phyloP scores from a whole-genome alignment of 305 asterid species.

The Solanum hybrid region DNA sequence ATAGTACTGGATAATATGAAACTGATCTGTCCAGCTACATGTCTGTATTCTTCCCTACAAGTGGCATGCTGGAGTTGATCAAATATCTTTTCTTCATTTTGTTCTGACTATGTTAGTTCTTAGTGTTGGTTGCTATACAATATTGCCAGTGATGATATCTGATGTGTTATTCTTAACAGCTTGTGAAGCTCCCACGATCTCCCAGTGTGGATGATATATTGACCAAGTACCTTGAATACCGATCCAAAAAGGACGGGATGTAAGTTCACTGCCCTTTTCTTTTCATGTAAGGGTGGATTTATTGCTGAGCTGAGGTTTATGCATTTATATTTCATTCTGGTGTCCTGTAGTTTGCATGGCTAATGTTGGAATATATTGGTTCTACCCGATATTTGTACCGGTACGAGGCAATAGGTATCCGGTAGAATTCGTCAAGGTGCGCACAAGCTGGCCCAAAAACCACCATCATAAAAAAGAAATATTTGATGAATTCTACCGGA shows the following conservation, averaged over 20 bases:
- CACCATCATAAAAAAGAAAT: not conserved
- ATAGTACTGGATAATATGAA: not conserved
- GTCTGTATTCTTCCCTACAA: not conserved
- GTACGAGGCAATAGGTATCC: not conserved
- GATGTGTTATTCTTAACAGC: slow-evolving; percentile 45
- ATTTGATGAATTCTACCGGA: not conserved
- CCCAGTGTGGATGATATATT: slow-evolving; percentile 80
- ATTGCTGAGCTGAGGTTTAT: not conserved
- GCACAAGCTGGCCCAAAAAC: not conserved
- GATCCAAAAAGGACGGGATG: slow-evolving; percentile 77
- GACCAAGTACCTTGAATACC: slow-evolving; percentile 61
- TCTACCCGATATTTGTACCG: not conserved
- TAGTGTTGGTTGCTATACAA: not conserved
- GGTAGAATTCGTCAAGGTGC: not conserved
- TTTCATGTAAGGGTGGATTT: not conserved
- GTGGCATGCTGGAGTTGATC: not conserved
- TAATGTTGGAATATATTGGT: not conserved
- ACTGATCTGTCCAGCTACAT: not conserved
- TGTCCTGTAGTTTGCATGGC: not conserved
- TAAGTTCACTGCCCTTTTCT: slow-evolving; percentile 32
- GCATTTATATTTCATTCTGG: not conserved
- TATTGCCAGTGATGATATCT: not conserved
- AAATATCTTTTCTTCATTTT: not conserved
- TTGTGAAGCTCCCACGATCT: slow-evolving; percentile 85
- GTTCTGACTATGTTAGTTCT: not conserved